These are phyloP conservation scores for Brassica balearica DNA, from an alignment of 441 rosid genomes.

Conservation along the genomic window DNA sequence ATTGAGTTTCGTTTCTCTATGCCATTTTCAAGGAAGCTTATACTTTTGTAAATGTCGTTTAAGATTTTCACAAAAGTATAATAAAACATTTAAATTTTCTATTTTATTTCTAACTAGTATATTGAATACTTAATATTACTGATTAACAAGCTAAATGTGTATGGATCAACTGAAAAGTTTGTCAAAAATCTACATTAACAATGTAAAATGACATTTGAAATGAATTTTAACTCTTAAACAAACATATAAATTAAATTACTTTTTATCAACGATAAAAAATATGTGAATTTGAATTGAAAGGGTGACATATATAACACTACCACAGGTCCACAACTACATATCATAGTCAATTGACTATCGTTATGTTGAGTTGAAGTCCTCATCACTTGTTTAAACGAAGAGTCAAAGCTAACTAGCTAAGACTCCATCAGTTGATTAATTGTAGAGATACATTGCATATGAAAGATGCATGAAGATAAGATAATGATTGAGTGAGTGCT, in stretches of 20 bases:
- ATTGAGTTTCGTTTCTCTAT: not conserved
- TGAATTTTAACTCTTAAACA: not conserved
- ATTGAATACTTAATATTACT: not conserved
- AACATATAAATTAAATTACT: not conserved
- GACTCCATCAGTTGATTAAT: not conserved
- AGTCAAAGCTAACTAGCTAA: not conserved
- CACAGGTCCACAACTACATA: not conserved
- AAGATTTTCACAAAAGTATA: not conserved
- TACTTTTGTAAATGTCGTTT: not conserved
- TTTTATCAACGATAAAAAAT: not conserved
- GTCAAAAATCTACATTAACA: not conserved
- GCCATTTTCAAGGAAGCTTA: not conserved
- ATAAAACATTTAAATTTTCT: not conserved
- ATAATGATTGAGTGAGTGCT: not conserved
- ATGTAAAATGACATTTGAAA: not conserved
- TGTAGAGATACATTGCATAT: not conserved
- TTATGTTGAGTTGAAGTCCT: not conserved
- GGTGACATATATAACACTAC: not conserved
- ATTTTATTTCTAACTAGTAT: not conserved
- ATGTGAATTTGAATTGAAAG: not conserved
- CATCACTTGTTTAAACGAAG: not conserved
- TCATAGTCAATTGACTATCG: not conserved
- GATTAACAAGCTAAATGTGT: not conserved
- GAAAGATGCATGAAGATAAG: not conserved
- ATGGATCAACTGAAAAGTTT: not conserved